A percentile compares a stretch with the other conserved stretches of the same genome.
Conservation (phyloP, 2,329 filamentous ascomycete genomes). For the Aspergillus sp. region DNA sequence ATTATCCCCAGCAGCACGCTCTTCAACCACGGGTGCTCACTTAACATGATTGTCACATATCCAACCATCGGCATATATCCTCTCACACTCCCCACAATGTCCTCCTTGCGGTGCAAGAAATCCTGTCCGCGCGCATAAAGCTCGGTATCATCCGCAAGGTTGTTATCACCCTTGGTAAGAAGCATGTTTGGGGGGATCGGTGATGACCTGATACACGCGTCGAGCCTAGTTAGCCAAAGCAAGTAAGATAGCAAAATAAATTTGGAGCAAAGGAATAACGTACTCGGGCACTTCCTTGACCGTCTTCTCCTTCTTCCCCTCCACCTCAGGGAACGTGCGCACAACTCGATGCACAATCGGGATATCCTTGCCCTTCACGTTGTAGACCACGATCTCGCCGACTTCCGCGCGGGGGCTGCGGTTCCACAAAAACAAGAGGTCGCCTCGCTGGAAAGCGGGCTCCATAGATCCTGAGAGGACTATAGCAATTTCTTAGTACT, state of each 20-base stretch:
- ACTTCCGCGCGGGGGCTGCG: slow-evolving; percentile 61
- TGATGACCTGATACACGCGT: slow-evolving; percentile 20
- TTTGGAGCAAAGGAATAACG: slow-evolving; percentile 1
- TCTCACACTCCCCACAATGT: slow-evolving; percentile 90
- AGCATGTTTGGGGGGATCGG: slow-evolving; percentile 53
- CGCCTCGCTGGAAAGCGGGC: slow-evolving; percentile 65
- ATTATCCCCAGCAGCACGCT: slow-evolving; percentile 91
- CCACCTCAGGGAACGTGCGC: slow-evolving; percentile 59
- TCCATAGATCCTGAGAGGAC: slow-evolving; percentile 65
- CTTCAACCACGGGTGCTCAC: slow-evolving; percentile 96
- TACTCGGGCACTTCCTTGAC: slow-evolving; percentile 34
- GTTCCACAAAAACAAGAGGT: slow-evolving; percentile 66
- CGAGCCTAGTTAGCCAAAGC: background rate
- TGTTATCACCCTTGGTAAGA: slow-evolving; percentile 97
- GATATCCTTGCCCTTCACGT: slow-evolving; percentile 90
- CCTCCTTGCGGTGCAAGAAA: slow-evolving; percentile 74
- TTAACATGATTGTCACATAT: slow-evolving; percentile 93
- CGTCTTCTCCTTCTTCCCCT: slow-evolving; percentile 36
- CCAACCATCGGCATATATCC: slow-evolving; percentile 93
- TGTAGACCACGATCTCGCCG: slow-evolving; percentile 76
- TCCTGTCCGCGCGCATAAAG: slow-evolving; percentile 83
- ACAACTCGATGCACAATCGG: slow-evolving; percentile 95
- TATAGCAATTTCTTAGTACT: background rate
- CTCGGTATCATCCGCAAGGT: slow-evolving; percentile 88
- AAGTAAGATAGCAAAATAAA: background rate